phyloP scores from a whole-genome alignment of 176 grass and related monocot species.

The Zea mays region Zm-B73-REFERENCE-NAM-5.0 NC_050100.1:162734501-162735000 shows the following conservation, averaged over 20 bases:
- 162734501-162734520: not conserved
- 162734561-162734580: too few species aligned
- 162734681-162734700: too few species aligned
- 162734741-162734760: too few species aligned
- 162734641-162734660: too few species aligned
- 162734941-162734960: not conserved
- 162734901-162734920: slow-evolving; percentile 7
- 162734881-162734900: not conserved
- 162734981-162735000: not conserved
- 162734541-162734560: not conserved
- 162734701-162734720: too few species aligned
- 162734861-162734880: not conserved
- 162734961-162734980: not conserved
- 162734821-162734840: not conserved
- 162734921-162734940: slow-evolving; percentile 5
- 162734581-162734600: too few species aligned
- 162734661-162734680: too few species aligned
- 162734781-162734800: not conserved
- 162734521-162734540: not conserved
- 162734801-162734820: not conserved
- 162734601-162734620: too few species aligned
- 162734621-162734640: too few species aligned
- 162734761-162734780: not conserved
- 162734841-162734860: not conserved
- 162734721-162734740: too few species aligned